Evolutionary conservation across 2,329 filamentous ascomycete genomes (phyloP).

Genomic region (Clonostachys chloroleuca): DNA sequence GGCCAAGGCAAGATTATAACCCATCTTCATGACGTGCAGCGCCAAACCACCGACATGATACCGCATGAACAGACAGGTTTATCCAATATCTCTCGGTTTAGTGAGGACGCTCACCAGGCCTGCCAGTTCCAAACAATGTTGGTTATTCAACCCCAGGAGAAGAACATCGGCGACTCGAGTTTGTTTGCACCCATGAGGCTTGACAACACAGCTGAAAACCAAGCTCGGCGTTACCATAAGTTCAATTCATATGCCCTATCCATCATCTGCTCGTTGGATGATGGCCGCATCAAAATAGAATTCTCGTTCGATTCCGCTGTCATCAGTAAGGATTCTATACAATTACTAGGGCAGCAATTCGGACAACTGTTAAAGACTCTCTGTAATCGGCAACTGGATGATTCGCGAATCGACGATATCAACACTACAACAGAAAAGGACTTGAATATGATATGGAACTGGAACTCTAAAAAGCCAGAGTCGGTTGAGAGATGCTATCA

Average conservation of each 20-base stretch:
- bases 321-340: neutral
- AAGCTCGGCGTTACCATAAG: no score
- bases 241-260: no score
- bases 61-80: constrained; percentile 7
- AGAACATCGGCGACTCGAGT: neutral
- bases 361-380: neutral
- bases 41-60: constrained; percentile 8
- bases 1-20: constrained; percentile 3
- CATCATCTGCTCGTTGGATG: no score
- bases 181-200: neutral
- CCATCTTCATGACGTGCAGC: constrained; percentile 10
- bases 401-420: neutral
- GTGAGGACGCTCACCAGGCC: constrained; percentile 7
- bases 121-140: constrained; percentile 18
- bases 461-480: neutral
- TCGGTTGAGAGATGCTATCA: neutral
- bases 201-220: no score
- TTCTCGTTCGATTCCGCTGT: neutral
- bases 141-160: constrained; percentile 12
- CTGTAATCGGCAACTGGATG: neutral
- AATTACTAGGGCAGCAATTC: neutral
- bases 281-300: no score
- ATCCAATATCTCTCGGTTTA: constrained; percentile 9
- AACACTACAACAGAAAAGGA: neutral
- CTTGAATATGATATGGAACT: neutral